Percentiles rank a stretch among this genome's conserved stretches.
These are phyloP conservation scores for Apocynum venetum DNA, from an alignment of 257 asterid species.

Conservation along the genomic window DNA sequence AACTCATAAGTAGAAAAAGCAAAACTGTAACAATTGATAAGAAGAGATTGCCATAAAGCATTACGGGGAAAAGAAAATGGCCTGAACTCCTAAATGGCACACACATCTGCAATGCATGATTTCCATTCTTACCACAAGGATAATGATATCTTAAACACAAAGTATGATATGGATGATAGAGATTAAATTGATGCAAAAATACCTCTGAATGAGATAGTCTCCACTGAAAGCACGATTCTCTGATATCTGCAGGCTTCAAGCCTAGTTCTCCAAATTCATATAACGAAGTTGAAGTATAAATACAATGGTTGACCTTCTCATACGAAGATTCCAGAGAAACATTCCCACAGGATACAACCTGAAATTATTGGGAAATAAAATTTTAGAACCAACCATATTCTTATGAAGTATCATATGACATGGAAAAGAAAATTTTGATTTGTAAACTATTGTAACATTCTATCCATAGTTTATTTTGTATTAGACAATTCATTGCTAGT, in stretches of 20 bases:
- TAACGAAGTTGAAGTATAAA: slow-evolving; percentile 35
- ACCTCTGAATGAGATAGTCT: slow-evolving; percentile 40
- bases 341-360: slow-evolving; percentile 42
- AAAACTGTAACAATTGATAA: neutral
- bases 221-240: slow-evolving; percentile 24
- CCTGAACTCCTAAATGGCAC: neutral
- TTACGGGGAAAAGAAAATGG: neutral
- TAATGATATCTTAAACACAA: neutral
- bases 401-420: neutral
- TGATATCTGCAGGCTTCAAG: slow-evolving; percentile 28
- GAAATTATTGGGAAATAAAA: slow-evolving; percentile 3
- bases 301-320: slow-evolving; percentile 37
- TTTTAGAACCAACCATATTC: neutral
- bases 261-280: slow-evolving; percentile 29
- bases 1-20: neutral
- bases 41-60: neutral
- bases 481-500: neutral
- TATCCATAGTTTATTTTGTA: neutral
- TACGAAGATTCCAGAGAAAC: slow-evolving; percentile 42
- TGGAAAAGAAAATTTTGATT: neutral
- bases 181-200: neutral
- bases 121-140: neutral
- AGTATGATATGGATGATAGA: neutral
- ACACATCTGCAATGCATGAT: neutral
- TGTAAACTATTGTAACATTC: neutral